These are phyloP conservation scores for Fraxinus cuspidata DNA, from an alignment of 257 asterid species.

Conservation along the genomic window DNA sequence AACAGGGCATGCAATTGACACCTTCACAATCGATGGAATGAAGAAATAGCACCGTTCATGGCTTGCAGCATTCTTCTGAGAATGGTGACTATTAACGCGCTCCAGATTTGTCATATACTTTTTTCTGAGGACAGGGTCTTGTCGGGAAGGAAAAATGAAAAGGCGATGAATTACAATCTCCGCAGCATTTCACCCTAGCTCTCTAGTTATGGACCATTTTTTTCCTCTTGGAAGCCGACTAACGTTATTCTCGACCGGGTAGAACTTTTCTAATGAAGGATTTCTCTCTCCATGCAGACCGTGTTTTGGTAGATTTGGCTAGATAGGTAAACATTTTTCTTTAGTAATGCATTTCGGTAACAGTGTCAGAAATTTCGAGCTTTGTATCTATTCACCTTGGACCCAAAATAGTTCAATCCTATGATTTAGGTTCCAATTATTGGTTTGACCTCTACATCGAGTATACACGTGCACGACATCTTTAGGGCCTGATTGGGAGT, in stretches of 20 bases:
- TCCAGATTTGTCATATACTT: conserved; percentile 29
- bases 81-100: conserved; percentile 47
- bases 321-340: not conserved
- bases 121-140: conserved; percentile 17
- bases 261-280: not conserved
- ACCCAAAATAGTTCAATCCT: no score
- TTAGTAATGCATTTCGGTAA: not conserved
- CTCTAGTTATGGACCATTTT: conserved; percentile 36
- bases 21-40: conserved; percentile 43
- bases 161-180: conserved; percentile 20
- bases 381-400: no score
- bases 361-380: no score
- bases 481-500: no score
- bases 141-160: conserved; percentile 12
- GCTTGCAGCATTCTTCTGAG: conserved; percentile 49
- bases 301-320: not conserved
- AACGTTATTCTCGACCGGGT: not conserved
- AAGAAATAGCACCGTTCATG: conserved; percentile 36
- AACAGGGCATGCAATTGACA: conserved; percentile 39
- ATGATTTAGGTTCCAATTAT: no score
- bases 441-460: no score
- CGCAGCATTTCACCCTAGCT: conserved; percentile 19
- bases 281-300: not conserved
- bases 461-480: no score
- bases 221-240: conserved; percentile 26